Percentiles rank a stretch among this genome's conserved stretches.
phyloP scores from a whole-genome alignment of 2,329 filamentous ascomycete genomes.

The Fusarium domesticum region DNA sequence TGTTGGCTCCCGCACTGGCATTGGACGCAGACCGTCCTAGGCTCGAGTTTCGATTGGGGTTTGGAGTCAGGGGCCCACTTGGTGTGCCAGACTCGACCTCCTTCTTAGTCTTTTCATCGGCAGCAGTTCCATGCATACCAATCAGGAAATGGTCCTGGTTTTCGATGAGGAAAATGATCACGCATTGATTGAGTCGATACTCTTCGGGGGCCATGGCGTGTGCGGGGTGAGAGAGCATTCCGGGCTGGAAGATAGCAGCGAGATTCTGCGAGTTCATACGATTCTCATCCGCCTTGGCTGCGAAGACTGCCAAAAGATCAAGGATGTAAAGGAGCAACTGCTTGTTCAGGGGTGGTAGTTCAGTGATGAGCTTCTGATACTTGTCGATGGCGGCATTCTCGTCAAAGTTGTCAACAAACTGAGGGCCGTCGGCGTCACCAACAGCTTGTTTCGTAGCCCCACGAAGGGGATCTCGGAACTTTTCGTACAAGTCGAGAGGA shows the following conservation, averaged over 20 bases:
- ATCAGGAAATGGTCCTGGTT: conserved; percentile 98
- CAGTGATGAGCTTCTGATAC: conserved; percentile 89
- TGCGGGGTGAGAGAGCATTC: conserved; percentile 86
- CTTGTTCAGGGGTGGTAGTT: conserved; percentile 86
- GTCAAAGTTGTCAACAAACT: conserved; percentile 62
- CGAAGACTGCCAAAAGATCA: conserved; percentile 92
- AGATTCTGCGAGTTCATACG: conserved; percentile 95
- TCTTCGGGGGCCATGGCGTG: conserved; percentile 96
- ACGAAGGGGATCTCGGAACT: conserved; percentile 80
- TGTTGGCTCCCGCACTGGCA: conserved; percentile 84
- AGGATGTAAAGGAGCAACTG: conserved; percentile 94
- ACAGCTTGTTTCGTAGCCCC: conserved; percentile 69
- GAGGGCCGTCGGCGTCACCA: conserved; percentile 64
- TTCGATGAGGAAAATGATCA: conserved; percentile 95
- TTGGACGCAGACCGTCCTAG: conserved; percentile 70
- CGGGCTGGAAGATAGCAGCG: conserved; percentile 95
- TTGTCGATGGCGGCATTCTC: conserved; percentile 71
- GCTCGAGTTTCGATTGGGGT: conserved; percentile 52
- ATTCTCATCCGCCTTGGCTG: conserved; percentile 93
- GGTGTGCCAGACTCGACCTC: conserved; percentile 68
- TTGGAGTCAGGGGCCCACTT: conserved; percentile 43
- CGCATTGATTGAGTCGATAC: conserved; percentile 92
- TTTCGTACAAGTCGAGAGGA: conserved; percentile 86
- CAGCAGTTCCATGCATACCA: conserved; percentile 97
- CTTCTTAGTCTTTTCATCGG: conserved; percentile 73